These are phyloP conservation scores for Microdochium bolleyi DNA, from an alignment of 2,329 filamentous ascomycete genomes.

Conservation along the genomic window DNA sequence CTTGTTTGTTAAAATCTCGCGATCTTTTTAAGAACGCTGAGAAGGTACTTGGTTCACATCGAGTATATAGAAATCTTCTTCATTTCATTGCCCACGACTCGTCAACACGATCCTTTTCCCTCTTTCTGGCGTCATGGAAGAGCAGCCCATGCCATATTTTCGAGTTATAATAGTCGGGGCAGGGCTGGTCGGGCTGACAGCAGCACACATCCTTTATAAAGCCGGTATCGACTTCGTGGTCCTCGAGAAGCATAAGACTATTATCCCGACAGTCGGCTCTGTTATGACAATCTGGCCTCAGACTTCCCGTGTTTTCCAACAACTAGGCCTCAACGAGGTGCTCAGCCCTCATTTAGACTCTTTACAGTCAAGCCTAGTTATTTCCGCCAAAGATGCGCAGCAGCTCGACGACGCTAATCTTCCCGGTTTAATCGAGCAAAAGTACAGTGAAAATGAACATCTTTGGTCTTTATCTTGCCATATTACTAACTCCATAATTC, in stretches of 20 bases:
- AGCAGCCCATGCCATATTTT: slow-evolving; percentile 2
- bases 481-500: neutral
- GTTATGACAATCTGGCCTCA: neutral
- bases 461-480: neutral
- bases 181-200: slow-evolving; percentile 18
- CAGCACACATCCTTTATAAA: slow-evolving; percentile 19
- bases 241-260: slow-evolving; percentile 18
- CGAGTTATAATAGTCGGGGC: slow-evolving; percentile 19
- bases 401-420: neutral
- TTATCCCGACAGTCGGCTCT: neutral
- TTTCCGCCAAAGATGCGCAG: neutral
- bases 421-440: neutral
- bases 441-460: neutral
- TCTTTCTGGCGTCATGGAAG: neutral
- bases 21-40: neutral
- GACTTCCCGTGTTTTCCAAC: neutral
- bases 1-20: neutral
- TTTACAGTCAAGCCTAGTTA: neutral
- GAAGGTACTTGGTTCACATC: too few species aligned
- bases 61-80: neutral
- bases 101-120: neutral
- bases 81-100: neutral
- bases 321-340: neutral
- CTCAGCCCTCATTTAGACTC: neutral
- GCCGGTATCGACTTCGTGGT: too few species aligned